Base-by-base conservation (phyloP, 164 flowering plant species). In the Amborella trichopoda region DNA sequence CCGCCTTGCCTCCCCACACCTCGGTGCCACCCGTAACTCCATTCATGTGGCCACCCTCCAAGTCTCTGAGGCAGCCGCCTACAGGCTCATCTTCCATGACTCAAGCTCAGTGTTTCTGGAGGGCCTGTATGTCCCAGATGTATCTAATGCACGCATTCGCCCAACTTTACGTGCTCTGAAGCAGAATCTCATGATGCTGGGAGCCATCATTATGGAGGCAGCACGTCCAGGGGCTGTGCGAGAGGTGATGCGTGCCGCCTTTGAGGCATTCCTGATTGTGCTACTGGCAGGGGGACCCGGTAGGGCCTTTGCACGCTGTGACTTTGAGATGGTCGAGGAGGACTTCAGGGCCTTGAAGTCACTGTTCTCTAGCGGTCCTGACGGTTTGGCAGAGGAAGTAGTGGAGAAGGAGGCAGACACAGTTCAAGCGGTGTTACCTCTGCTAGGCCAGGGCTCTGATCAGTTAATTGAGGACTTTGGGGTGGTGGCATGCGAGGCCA, bases 381-480 rank as follows among this genome's bases (percentile, higher is more conserved):
- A 87, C 14, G 20, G 82, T 60, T 59, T 80, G 26, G 53, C 66
- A 0, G 90, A 91, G 67, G 85, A 78, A 28, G 72, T 63, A 36
- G 81, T 82, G 44, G 80, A 75, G 13, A 61, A 62, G 54, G 99
- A 84, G 46, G 83, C 80, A 0, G 91, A 78, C 59, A 62, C 59
- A 8, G 91, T 76, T 36, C 84, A 80, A 56, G 96, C 90, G 2
- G 85, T 91, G 47, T 52, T 87, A 19, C 66, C 50, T 1, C 60
- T 87, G 48, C 81, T 84, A 90, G 80, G 76, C 3, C 75, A 78
- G 49, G 13, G 53, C 8, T 83, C 95, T 0, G 96, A 87, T 40
- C 90, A 87, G 53, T 59, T 91, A 3, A 59, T 91, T 23, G 93
- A 91, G 52, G 99, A 87, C 51, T 84, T 87, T 59, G 80, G 82